Percentiles rank a stretch among this genome's conserved stretches.
phyloP scores from a whole-genome alignment of 2,329 filamentous ascomycete species.

The Eutypella sp. region DNA sequence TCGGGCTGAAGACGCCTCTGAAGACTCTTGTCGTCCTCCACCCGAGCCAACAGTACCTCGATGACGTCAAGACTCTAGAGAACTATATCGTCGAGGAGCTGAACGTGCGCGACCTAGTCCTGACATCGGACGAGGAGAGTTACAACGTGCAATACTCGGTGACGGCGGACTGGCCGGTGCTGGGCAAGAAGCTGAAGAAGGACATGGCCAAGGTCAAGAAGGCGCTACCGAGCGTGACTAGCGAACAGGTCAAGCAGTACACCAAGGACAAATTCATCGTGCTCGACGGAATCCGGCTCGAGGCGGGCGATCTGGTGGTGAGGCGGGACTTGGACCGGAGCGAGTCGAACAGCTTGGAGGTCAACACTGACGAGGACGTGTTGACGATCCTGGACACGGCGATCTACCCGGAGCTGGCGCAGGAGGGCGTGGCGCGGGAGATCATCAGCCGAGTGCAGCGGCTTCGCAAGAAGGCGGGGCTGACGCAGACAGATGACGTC shows the following conservation, averaged over 20 bases:
- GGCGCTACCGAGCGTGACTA: constrained; percentile 73
- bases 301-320: constrained; percentile 77
- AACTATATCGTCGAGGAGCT: constrained; percentile 89
- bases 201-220: constrained; percentile 89
- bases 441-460: constrained; percentile 91
- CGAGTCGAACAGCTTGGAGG: constrained; percentile 71
- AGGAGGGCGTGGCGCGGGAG: constrained; percentile 86
- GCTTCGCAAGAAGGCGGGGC: constrained; percentile 86
- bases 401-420: constrained; percentile 76
- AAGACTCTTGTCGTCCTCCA: constrained; percentile 89
- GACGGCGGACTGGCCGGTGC: constrained; percentile 83
- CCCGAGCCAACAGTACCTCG: constrained; percentile 73
- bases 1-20: constrained; percentile 85
- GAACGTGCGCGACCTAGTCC: constrained; percentile 79
- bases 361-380: constrained; percentile 84
- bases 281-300: constrained; percentile 81
- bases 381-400: constrained; percentile 84
- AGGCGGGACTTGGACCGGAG: constrained; percentile 73
- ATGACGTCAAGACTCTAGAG: constrained; percentile 80
- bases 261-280: constrained; percentile 67
- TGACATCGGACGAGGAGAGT: constrained; percentile 80
- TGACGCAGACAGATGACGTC: constrained; percentile 89
- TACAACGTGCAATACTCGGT: constrained; percentile 93
- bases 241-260: constrained; percentile 76
- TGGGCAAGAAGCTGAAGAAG: constrained; percentile 97